Evolutionary conservation across 768 basidiomycete species (phyloP).

Genomic region (Hygrophorus russula): DNA sequence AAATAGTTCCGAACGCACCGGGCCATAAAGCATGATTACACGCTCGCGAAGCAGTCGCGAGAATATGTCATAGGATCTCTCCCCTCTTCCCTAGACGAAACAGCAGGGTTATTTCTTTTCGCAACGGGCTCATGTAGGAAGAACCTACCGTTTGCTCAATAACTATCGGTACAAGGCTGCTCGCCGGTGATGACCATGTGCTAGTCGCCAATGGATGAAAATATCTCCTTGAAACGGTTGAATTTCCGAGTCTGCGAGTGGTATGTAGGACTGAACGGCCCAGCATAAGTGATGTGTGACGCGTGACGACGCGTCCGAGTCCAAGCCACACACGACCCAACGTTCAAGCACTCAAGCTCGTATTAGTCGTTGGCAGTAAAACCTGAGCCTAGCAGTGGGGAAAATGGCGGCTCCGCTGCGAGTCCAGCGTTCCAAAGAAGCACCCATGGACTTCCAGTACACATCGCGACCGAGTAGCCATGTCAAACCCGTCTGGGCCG

Average conservation of each 20-base stretch:
- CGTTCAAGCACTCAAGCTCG: no score
- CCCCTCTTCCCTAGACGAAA: constrained; percentile 57
- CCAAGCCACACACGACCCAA: no score
- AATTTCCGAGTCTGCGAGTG: constrained; percentile 8
- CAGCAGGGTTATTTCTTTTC: constrained; percentile 1
- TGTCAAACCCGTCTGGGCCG: constrained; percentile 50
- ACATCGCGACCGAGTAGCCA: constrained; percentile 49
- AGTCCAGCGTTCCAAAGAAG: constrained; percentile 53
- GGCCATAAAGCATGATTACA: constrained; percentile 91
- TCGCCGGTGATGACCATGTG: constrained; percentile 33
- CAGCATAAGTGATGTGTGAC: constrained; percentile 2
- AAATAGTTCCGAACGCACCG: constrained; percentile 38
- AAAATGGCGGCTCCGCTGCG: constrained; percentile 5
- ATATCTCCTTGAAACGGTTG: constrained; percentile 20
- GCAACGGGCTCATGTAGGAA: neutral
- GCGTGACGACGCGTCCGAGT: constrained; percentile 5
- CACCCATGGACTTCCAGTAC: constrained; percentile 86
- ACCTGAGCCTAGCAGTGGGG: neutral
- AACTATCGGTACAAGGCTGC: constrained; percentile 79
- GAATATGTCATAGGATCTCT: constrained; percentile 92
- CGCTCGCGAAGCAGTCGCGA: constrained; percentile 87
- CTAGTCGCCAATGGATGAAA: constrained; percentile 46
- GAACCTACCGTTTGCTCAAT: constrained; percentile 76
- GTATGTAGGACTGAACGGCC: constrained; percentile 15
- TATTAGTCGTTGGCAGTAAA: no score